Evolutionary conservation across 2,329 filamentous ascomycete species (phyloP).

Genomic region (Hymenoscyphus scutula): DNA sequence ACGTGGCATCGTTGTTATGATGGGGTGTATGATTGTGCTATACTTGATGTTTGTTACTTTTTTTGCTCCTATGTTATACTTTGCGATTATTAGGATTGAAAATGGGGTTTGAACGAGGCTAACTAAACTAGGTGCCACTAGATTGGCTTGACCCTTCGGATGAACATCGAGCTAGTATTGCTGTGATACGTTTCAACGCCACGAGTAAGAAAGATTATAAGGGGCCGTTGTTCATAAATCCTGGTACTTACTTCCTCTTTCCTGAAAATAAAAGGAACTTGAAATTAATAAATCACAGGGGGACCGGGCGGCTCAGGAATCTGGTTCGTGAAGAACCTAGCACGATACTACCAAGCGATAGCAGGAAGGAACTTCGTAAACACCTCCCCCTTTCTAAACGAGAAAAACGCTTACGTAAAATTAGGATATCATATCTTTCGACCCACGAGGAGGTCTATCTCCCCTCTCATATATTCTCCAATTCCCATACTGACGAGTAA

Average conservation of each 20-base stretch:
- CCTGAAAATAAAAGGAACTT: neutral
- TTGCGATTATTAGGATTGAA: neutral
- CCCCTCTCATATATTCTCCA: too few species aligned
- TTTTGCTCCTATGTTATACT: neutral
- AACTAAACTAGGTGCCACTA: conserved; percentile 20
- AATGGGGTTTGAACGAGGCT: neutral
- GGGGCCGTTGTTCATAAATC: conserved; percentile 25
- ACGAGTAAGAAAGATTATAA: conserved; percentile 23
- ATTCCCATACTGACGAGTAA: too few species aligned
- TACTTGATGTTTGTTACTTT: conserved; percentile 27
- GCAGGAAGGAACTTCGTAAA: conserved; percentile 47
- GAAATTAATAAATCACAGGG: conserved; percentile 9
- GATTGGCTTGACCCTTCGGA: conserved; percentile 27
- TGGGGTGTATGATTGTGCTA: conserved; percentile 26
- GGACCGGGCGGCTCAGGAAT: conserved; percentile 50
- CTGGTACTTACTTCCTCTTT: conserved; percentile 15
- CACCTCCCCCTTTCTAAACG: neutral
- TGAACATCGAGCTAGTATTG: conserved; percentile 19
- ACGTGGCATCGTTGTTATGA: conserved; percentile 28
- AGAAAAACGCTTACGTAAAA: neutral
- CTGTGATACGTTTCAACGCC: conserved; percentile 25
- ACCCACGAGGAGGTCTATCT: conserved; percentile 46
- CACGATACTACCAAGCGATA: conserved; percentile 39
- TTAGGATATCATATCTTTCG: conserved; percentile 49
- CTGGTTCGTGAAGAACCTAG: conserved; percentile 24